phyloP scores from a whole-genome alignment of 2,329 filamentous ascomycete species.

The Rhinocladiella mackenziei region DNA sequence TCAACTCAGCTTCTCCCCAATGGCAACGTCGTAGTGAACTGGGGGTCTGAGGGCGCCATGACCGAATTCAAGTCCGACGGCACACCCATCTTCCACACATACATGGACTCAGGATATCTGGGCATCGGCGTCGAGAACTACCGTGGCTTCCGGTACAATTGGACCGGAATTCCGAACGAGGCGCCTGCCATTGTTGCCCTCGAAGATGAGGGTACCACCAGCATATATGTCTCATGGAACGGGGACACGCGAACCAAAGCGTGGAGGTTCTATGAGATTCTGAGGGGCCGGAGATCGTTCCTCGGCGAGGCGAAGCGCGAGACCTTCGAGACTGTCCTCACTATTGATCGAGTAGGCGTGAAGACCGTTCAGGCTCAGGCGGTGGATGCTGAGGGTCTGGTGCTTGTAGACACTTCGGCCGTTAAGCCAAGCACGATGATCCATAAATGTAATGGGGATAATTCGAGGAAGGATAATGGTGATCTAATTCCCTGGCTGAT shows the following conservation, averaged over 20 bases:
- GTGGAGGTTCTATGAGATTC: conserved; percentile 49
- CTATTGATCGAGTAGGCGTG: conserved; percentile 28
- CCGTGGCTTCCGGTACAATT: conserved; percentile 39
- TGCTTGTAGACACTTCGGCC: conserved; percentile 27
- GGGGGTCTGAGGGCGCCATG: conserved; percentile 50
- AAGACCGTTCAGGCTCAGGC: conserved; percentile 42
- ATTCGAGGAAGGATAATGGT: neutral
- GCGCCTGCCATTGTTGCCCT: conserved; percentile 39
- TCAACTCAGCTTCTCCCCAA: conserved; percentile 53
- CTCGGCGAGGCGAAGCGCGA: conserved; percentile 31
- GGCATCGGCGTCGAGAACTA: conserved; percentile 37
- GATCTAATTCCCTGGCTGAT: conserved; percentile 12
- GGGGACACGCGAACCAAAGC: conserved; percentile 46
- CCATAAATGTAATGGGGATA: conserved; percentile 7
- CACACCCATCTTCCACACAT: conserved; percentile 34
- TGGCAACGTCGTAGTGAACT: conserved; percentile 54
- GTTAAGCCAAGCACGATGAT: conserved; percentile 12
- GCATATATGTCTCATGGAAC: conserved; percentile 55
- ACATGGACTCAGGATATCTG: conserved; percentile 36
- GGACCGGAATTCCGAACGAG: conserved; percentile 38
- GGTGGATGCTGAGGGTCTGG: conserved; percentile 29
- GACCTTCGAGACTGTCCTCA: conserved; percentile 34
- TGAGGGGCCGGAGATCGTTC: conserved; percentile 5
- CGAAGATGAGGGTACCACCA: conserved; percentile 32
- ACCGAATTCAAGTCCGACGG: conserved; percentile 38